Evolutionary conservation across 768 basidiomycete genomes (phyloP).

Genomic region (Termitomyces sp.): DNA sequence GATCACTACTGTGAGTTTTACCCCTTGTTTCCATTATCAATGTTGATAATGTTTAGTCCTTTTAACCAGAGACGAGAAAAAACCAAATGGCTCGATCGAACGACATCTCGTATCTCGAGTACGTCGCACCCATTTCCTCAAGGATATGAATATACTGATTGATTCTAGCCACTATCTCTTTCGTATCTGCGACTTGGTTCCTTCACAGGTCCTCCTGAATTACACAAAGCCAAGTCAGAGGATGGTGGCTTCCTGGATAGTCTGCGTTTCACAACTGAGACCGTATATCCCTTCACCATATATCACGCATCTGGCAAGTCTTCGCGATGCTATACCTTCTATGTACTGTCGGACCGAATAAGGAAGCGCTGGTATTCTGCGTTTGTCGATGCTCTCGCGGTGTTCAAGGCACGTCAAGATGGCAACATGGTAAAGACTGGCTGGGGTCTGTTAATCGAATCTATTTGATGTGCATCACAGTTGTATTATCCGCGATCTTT

Average conservation of each 20-base stretch:
- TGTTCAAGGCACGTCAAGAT: slow-evolving; percentile 63
- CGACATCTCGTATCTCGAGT: slow-evolving; percentile 65
- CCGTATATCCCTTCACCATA: slow-evolving; percentile 73
- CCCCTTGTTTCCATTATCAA: neutral
- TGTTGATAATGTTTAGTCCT: slow-evolving; percentile 40
- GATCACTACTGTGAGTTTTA: slow-evolving; percentile 68
- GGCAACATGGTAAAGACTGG: slow-evolving; percentile 56
- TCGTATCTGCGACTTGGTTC: slow-evolving; percentile 70
- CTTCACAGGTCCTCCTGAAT: slow-evolving; percentile 56
- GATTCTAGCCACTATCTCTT: slow-evolving; percentile 68
- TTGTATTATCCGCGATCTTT: slow-evolving; percentile 60
- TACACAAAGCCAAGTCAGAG: slow-evolving; percentile 56
- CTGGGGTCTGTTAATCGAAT: neutral
- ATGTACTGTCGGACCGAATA: slow-evolving; percentile 49
- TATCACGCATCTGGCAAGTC: slow-evolving; percentile 59
- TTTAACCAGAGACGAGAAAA: slow-evolving; percentile 56
- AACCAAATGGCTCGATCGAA: slow-evolving; percentile 38
- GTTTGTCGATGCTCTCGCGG: slow-evolving; percentile 56
- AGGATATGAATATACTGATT: neutral
- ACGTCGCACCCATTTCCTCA: slow-evolving; percentile 17
- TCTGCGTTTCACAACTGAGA: slow-evolving; percentile 43
- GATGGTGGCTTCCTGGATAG: slow-evolving; percentile 53
- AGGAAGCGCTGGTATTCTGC: slow-evolving; percentile 60
- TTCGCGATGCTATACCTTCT: slow-evolving; percentile 67
- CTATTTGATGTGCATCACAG: slow-evolving; percentile 29